Percentiles rank a stretch among this genome's conserved stretches.
phyloP scores from a whole-genome alignment of 352 stramenopile genomes.

The Halophytophthora polymorphica region DNA sequence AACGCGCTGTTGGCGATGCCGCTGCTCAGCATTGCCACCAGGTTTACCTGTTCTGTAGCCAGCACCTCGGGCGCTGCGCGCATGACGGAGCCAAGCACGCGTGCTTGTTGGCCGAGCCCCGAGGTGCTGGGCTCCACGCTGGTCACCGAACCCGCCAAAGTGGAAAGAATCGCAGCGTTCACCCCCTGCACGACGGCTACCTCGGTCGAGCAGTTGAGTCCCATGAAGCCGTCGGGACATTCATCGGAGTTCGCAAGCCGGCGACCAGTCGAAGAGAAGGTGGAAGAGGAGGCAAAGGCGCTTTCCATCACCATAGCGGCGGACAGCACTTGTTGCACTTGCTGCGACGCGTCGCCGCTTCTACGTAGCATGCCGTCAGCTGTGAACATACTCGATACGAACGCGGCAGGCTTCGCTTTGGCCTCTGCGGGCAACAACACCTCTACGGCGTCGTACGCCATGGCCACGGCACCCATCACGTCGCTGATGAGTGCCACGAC shows the following conservation, averaged over 20 bases:
- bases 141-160: conserved; percentile 21
- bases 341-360: conserved; percentile 19
- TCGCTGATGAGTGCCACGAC: conserved; percentile 61
- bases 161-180: conserved; percentile 44
- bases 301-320: conserved; percentile 45
- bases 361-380: conserved; percentile 6
- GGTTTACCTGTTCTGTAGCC: conserved; percentile 19
- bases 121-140: conserved; percentile 39
- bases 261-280: conserved; percentile 2
- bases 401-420: conserved; percentile 33
- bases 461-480: conserved; percentile 28
- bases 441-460: conserved; percentile 35
- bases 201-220: conserved; percentile 35
- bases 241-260: conserved; percentile 3
- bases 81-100: conserved; percentile 43
- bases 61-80: conserved; percentile 35
- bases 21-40: conserved; percentile 40
- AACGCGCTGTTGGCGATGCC: conserved; percentile 48
- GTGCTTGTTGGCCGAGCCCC: conserved; percentile 49
- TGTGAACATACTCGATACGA: conserved; percentile 35
- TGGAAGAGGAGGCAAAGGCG: conserved; percentile 20
- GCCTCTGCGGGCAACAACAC: conserved; percentile 35
- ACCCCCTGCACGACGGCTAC: conserved; percentile 30
- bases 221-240: conserved; percentile 39
- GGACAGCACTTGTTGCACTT: conserved; percentile 36